Percentiles rank a stretch among this genome's conserved stretches.
phyloP scores from a whole-genome alignment of 345 rosid genomes.

The Corymbia maculata region DNA sequence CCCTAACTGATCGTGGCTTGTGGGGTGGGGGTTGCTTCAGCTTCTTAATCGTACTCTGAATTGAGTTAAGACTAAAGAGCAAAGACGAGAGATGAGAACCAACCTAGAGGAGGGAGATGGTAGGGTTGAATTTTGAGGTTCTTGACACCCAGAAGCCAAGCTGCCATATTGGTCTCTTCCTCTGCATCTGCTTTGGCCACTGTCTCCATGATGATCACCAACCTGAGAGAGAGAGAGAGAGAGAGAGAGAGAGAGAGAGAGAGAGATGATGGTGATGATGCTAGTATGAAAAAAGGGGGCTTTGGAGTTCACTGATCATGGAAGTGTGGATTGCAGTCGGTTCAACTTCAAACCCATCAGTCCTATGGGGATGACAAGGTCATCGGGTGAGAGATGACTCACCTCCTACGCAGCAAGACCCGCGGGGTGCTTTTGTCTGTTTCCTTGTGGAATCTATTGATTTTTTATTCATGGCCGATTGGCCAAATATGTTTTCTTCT shows the following conservation, averaged over 20 bases:
- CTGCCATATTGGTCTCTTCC: constrained; percentile 42
- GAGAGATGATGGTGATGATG: neutral
- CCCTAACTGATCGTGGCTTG: neutral
- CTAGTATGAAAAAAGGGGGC: neutral
- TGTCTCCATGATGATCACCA: neutral
- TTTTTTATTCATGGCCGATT: neutral
- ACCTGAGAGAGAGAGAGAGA: neutral
- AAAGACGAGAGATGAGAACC: neutral
- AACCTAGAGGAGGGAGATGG: constrained; percentile 48
- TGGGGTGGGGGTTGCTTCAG: neutral
- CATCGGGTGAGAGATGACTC: neutral
- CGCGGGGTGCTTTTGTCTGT: neutral
- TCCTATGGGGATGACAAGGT: neutral
- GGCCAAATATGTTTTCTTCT: neutral
- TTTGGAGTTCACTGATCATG: neutral
- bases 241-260: neutral
- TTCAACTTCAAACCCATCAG: neutral
- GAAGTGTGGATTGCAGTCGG: neutral
- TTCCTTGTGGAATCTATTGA: neutral
- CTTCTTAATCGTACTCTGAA: neutral
- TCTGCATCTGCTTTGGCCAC: neutral
- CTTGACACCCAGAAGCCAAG: constrained; percentile 55
- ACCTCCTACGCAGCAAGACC: neutral
- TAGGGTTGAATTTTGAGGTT: constrained; percentile 48
- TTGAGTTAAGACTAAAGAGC: neutral